A percentile compares a stretch with the other conserved stretches of the same genome.
Evolutionary conservation across 164 flowering plant genomes (phyloP).

Genomic region (Protea cynaroides): DNA sequence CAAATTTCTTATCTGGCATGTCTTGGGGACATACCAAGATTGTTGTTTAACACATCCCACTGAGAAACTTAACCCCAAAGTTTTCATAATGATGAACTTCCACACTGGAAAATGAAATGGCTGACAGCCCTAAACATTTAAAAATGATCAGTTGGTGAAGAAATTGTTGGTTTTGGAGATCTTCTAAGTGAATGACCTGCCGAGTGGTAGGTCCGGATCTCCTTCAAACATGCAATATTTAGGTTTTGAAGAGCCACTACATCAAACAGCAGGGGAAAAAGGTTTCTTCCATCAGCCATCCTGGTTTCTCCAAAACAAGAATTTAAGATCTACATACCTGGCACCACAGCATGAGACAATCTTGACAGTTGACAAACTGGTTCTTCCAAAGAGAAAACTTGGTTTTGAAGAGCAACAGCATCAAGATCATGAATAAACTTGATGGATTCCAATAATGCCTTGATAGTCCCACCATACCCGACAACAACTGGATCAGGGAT

Average conservation of each 20-base stretch:
- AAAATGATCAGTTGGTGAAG: not conserved
- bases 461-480: conserved; percentile 21
- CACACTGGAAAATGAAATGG: too few relatives aligned
- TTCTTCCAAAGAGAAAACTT: conserved; percentile 23
- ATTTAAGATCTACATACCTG: conserved; percentile 43
- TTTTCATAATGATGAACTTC: too few relatives aligned
- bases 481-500: conserved; percentile 21
- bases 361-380: conserved; percentile 51
- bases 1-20: too few relatives aligned
- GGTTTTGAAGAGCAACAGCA: conserved; percentile 29
- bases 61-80: too few relatives aligned
- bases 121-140: not conserved
- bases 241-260: too few relatives aligned
- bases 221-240: not conserved
- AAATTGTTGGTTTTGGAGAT: not conserved
- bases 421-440: conserved; percentile 42
- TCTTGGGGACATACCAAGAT: too few relatives aligned
- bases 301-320: not conserved
- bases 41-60: too few relatives aligned
- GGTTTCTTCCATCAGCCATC: not conserved
- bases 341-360: conserved; percentile 33
- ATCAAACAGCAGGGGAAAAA: conserved; percentile 1
- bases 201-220: not conserved
- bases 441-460: conserved; percentile 47
- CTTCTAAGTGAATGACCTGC: not conserved